Percentiles rank a stretch among this genome's conserved stretches.
Evolutionary conservation across 2,329 filamentous ascomycete genomes (phyloP).

Genomic region (Epichloe festucae): DNA sequence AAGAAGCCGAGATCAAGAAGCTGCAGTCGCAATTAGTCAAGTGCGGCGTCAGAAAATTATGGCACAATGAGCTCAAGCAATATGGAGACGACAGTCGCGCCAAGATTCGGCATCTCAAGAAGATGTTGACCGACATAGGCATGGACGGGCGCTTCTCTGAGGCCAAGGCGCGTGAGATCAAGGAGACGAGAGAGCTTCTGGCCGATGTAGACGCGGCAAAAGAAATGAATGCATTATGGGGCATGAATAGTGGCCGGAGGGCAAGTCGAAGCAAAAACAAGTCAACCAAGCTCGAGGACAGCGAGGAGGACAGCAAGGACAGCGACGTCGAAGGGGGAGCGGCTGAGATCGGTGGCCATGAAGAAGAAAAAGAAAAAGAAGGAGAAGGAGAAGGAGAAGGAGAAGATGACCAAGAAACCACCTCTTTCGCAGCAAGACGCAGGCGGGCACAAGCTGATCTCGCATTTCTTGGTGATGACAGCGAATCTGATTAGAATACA

Average conservation of each 20-base stretch:
- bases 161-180: conserved; percentile 74
- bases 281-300: conserved; percentile 18
- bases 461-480: conserved; percentile 57
- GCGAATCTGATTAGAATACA: conserved; percentile 42
- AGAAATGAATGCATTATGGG: conserved; percentile 72
- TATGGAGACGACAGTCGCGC: conserved; percentile 57
- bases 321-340: conserved; percentile 11
- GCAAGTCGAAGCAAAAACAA: conserved; percentile 27
- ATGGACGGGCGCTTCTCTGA: conserved; percentile 84
- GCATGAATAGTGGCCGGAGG: conserved; percentile 30
- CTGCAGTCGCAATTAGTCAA: conserved; percentile 78
- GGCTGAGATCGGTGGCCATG: conserved; percentile 7
- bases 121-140: conserved; percentile 66
- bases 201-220: conserved; percentile 77
- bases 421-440: conserved; percentile 30
- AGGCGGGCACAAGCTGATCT: conserved; percentile 38
- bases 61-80: conserved; percentile 70
- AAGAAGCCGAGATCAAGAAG: conserved; percentile 73
- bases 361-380: conserved; percentile 13
- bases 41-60: conserved; percentile 86
- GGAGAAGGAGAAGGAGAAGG: conserved; percentile 16
- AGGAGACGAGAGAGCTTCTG: conserved; percentile 70
- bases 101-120: conserved; percentile 71
- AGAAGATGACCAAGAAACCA: conserved; percentile 17
- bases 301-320: conserved; percentile 14